A percentile compares a stretch with the other conserved stretches of the same genome.
Conservation (phyloP, 768 basidiomycete species). For the Agaricus subrufescens region DNA sequence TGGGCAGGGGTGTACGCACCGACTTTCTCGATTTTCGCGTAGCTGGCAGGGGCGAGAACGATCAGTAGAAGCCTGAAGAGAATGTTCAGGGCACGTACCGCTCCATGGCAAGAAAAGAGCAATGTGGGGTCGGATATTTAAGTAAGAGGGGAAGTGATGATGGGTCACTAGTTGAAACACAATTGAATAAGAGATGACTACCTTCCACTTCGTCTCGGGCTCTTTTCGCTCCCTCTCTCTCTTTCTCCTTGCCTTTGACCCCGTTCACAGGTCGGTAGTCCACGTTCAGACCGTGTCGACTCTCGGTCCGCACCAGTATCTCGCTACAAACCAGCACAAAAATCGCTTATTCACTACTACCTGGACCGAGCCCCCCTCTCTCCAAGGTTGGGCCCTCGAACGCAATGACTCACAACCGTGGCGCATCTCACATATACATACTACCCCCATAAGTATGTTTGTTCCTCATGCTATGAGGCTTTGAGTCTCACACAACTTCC, state of each 20-base stretch:
- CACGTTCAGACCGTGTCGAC: slow-evolving; percentile 37
- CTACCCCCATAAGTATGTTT: slow-evolving; percentile 39
- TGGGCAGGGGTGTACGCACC: slow-evolving; percentile 55
- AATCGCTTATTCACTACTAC: slow-evolving; percentile 42
- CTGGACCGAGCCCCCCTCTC: slow-evolving; percentile 43
- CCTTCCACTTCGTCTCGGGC: slow-evolving; percentile 37
- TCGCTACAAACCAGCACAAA: slow-evolving; percentile 32
- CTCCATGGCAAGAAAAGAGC: slow-evolving; percentile 32
- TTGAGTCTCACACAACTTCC: not conserved
- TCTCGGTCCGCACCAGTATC: slow-evolving; percentile 49
- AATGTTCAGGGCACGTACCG: slow-evolving; percentile 27
- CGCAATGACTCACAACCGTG: slow-evolving; percentile 17
- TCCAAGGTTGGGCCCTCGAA: slow-evolving; percentile 42
- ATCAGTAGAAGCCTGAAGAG: slow-evolving; percentile 12
- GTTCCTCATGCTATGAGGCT: not conserved
- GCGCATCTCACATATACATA: slow-evolving; percentile 35
- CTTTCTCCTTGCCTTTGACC: slow-evolving; percentile 45
- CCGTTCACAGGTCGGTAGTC: slow-evolving; percentile 31
- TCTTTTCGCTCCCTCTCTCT: slow-evolving; percentile 50
- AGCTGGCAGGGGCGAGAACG: slow-evolving; percentile 42
- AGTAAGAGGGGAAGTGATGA: slow-evolving; percentile 7
- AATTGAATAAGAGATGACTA: not conserved
- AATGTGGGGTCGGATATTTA: not conserved
- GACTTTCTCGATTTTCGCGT: slow-evolving; percentile 97
- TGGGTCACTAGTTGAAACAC: not conserved